Conservation (phyloP, 805 yeast genomes). For the Yarrowia sp. region DNA sequence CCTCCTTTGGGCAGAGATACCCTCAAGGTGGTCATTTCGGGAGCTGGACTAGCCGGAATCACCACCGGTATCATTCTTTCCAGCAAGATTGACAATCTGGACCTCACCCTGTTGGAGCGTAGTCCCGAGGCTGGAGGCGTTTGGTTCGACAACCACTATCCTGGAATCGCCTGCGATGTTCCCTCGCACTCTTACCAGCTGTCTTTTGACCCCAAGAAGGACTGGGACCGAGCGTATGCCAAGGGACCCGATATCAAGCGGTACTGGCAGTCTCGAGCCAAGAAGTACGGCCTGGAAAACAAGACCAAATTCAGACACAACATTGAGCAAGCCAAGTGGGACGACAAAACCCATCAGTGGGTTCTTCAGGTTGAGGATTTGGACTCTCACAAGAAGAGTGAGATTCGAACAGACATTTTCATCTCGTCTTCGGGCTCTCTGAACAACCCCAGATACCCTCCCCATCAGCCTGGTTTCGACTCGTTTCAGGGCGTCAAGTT, state of each 20-base stretch:
- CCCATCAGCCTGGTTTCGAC: slow-evolving; percentile 33
- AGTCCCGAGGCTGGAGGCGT: slow-evolving; percentile 36
- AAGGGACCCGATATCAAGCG: slow-evolving; percentile 32
- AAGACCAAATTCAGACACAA: slow-evolving; percentile 28
- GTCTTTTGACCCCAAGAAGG: slow-evolving; percentile 34
- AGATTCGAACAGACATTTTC: slow-evolving; percentile 31
- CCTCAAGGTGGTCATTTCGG: slow-evolving; percentile 12
- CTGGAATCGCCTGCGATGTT: slow-evolving; percentile 33
- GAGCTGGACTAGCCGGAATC: slow-evolving; percentile 25
- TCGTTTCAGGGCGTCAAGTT: slow-evolving; percentile 35
- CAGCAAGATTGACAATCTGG: slow-evolving; percentile 7
- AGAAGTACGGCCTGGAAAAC: slow-evolving; percentile 32
- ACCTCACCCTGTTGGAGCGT: slow-evolving; percentile 30
- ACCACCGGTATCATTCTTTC: slow-evolving; percentile 18
- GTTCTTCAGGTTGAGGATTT: slow-evolving; percentile 27
- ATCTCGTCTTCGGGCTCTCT: slow-evolving; percentile 34
- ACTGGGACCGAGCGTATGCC: slow-evolving; percentile 33
- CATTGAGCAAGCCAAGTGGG: slow-evolving; percentile 33
- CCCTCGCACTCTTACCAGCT: slow-evolving; percentile 35
- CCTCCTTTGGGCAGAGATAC: slow-evolving; percentile 1
- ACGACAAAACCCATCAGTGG: slow-evolving; percentile 21
- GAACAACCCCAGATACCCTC: slow-evolving; percentile 35
- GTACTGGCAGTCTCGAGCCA: slow-evolving; percentile 31
- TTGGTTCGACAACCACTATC: slow-evolving; percentile 33
- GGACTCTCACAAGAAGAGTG: slow-evolving; percentile 19